Evolutionary conservation across 371 early-diverging fungal species (phyloP).

Genomic region (Blakeslea trispora): DNA sequence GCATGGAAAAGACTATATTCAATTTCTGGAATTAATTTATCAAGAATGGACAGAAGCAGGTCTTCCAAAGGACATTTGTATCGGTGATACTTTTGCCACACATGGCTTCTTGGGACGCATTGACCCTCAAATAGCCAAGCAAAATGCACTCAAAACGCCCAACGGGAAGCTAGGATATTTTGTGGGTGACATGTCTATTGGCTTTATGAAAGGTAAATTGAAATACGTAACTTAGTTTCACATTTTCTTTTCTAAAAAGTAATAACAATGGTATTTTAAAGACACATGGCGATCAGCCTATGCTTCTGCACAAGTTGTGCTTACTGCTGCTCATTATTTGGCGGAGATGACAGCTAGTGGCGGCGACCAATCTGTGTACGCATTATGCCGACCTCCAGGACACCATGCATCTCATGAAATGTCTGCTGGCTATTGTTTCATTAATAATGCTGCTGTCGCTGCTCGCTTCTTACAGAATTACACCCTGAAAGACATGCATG

Average conservation of each 20-base stretch:
- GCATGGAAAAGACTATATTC: conserved; percentile 59
- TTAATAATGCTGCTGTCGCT: conserved; percentile 64
- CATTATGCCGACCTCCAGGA: conserved; percentile 71
- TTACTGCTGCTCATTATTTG: conserved; percentile 61
- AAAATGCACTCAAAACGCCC: conserved; percentile 22
- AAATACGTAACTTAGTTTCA: too few relatives aligned
- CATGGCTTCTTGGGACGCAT: conserved; percentile 31
- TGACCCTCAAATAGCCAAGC: conserved; percentile 31
- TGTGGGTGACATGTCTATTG: conserved; percentile 60
- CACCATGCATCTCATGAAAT: conserved; percentile 61
- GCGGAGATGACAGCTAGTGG: conserved; percentile 15
- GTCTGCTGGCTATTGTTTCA: conserved; percentile 60
- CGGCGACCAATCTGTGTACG: conserved; percentile 50
- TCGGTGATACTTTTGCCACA: conserved; percentile 61
- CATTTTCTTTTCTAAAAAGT: too few relatives aligned
- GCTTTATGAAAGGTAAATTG: conserved; percentile 54
- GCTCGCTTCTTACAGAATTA: conserved; percentile 59
- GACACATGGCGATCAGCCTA: conserved; percentile 71
- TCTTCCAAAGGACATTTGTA: conserved; percentile 57
- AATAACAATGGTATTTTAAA: too few relatives aligned
- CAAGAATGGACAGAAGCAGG: conserved; percentile 61
- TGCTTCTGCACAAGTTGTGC: conserved; percentile 64
- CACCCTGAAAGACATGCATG: conserved; percentile 32
- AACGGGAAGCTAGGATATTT: conserved; percentile 43
- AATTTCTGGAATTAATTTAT: conserved; percentile 60